Evolutionary conservation across 2,329 filamentous ascomycete species (phyloP).

Genomic region (Pseudogymnoascus sp.): DNA sequence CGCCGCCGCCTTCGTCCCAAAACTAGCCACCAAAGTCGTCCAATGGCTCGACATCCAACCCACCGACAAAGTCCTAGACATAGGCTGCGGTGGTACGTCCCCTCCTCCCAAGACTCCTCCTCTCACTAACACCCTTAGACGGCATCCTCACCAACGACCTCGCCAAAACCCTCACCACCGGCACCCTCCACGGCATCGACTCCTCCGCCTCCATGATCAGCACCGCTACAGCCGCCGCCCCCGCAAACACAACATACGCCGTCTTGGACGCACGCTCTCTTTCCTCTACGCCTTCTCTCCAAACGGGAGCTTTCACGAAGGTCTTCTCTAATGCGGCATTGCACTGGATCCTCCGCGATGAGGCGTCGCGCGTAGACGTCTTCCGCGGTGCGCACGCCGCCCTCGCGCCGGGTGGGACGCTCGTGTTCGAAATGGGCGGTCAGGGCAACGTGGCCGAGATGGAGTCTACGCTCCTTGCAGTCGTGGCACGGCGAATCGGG

Average conservation of each 20-base stretch:
- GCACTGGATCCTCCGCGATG: conserved; percentile 53
- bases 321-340: conserved; percentile 59
- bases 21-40: conserved; percentile 49
- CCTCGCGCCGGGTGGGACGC: conserved; percentile 46
- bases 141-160: conserved; percentile 50
- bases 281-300: not conserved
- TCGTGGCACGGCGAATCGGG: conserved; percentile 42
- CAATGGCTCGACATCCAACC: conserved; percentile 49
- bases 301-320: conserved; percentile 33
- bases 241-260: conserved; percentile 20
- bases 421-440: conserved; percentile 65
- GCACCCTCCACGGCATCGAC: conserved; percentile 48
- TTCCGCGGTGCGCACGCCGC: conserved; percentile 20
- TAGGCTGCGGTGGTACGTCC: conserved; percentile 52
- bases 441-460: conserved; percentile 60
- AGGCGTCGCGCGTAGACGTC: conserved; percentile 36
- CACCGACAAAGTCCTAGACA: conserved; percentile 50
- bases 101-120: not conserved
- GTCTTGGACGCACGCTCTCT: conserved; percentile 8
- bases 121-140: conserved; percentile 32
- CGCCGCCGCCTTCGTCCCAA: conserved; percentile 55
- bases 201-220: conserved; percentile 50
- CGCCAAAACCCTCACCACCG: conserved; percentile 35
- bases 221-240: conserved; percentile 31
- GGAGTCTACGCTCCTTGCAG: conserved; percentile 46